A percentile compares a stretch with the other conserved stretches of the same genome.
Conservation (phyloP, 352 stramenopile species). For the Bremia lactucae region DNA sequence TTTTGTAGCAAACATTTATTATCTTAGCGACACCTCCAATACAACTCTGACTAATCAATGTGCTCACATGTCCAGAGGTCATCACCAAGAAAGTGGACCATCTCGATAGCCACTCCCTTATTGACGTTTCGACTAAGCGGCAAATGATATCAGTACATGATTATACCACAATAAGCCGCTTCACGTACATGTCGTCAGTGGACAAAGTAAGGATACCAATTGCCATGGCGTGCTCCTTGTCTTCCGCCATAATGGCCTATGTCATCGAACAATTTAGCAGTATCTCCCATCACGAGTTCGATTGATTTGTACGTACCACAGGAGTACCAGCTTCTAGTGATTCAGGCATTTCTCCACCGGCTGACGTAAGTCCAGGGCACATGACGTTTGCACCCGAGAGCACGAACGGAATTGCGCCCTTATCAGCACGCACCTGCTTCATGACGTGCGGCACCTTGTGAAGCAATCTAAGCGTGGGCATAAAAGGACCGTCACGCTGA, state of each 20-base stretch:
- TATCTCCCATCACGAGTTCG: background rate
- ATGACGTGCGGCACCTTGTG: slow-evolving; percentile 92
- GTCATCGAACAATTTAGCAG: background rate
- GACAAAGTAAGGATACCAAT: slow-evolving; percentile 95
- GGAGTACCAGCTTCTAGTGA: slow-evolving; percentile 73
- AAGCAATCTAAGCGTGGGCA: slow-evolving; percentile 92
- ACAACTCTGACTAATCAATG: slow-evolving; percentile 44
- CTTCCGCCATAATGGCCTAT: slow-evolving; percentile 94
- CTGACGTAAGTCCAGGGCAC: slow-evolving; percentile 95
- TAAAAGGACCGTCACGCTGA: slow-evolving; percentile 93
- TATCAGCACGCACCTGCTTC: slow-evolving; percentile 91
- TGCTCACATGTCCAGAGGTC: slow-evolving; percentile 87
- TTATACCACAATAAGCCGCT: background rate
- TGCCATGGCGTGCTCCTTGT: slow-evolving; percentile 94
- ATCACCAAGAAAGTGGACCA: slow-evolving; percentile 95
- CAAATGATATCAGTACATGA: background rate
- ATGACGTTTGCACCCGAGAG: slow-evolving; percentile 97
- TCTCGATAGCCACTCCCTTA: slow-evolving; percentile 95
- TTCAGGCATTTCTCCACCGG: slow-evolving; percentile 88
- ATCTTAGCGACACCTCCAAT: too few species aligned
- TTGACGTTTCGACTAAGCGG: slow-evolving; percentile 83
- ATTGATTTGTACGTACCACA: slow-evolving; percentile 63
- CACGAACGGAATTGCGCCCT: slow-evolving; percentile 96
- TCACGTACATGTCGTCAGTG: slow-evolving; percentile 89
- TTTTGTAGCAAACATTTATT: too few species aligned